These are phyloP conservation scores for Ustilago hordei DNA, from an alignment of 1,284 basidiomycete species.

Conservation along the genomic window DNA sequence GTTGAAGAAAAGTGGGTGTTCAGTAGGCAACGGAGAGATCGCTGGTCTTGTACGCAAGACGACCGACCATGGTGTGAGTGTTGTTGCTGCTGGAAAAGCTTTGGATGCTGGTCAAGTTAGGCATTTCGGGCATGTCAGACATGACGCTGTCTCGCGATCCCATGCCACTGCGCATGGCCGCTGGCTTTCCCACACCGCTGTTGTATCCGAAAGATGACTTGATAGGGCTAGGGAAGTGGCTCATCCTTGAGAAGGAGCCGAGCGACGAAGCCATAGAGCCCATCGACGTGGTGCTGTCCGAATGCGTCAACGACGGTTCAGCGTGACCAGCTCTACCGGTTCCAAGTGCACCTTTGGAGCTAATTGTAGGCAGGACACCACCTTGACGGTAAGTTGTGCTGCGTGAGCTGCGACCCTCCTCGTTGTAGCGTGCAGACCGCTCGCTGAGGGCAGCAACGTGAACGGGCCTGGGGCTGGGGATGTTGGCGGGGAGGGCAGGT, in stretches of 20 bases:
- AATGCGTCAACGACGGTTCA: slow-evolving; percentile 30
- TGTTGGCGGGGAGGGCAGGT: slow-evolving; percentile 45
- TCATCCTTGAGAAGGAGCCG: slow-evolving; percentile 40
- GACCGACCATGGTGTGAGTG: slow-evolving; percentile 7
- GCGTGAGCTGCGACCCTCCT: slow-evolving; percentile 41
- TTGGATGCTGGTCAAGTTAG: slow-evolving; percentile 21
- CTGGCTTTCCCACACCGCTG: slow-evolving; percentile 24
- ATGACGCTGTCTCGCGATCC: slow-evolving; percentile 15
- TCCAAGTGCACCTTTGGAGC: slow-evolving; percentile 47
- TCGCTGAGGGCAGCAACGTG: slow-evolving; percentile 26
- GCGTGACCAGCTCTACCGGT: slow-evolving; percentile 32
- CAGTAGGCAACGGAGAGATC: slow-evolving; percentile 29
- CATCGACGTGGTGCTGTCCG: slow-evolving; percentile 40
- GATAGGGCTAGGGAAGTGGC: slow-evolving; percentile 36
- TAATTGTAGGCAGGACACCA: slow-evolving; percentile 46
- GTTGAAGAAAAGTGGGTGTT: neutral
- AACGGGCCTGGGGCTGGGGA: slow-evolving; percentile 34
- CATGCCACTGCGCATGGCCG: slow-evolving; percentile 26
- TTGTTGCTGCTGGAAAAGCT: slow-evolving; percentile 29
- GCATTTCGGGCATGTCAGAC: slow-evolving; percentile 13
- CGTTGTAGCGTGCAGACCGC: slow-evolving; percentile 37
- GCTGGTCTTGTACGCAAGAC: slow-evolving; percentile 46
- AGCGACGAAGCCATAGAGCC: slow-evolving; percentile 40
- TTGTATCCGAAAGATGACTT: slow-evolving; percentile 18
- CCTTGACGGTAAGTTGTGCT: slow-evolving; percentile 42